A percentile compares a stretch with the other conserved stretches of the same genome.
Conservation (phyloP, 2,329 filamentous ascomycete genomes). For the Huntiella bhutanensis region DNA sequence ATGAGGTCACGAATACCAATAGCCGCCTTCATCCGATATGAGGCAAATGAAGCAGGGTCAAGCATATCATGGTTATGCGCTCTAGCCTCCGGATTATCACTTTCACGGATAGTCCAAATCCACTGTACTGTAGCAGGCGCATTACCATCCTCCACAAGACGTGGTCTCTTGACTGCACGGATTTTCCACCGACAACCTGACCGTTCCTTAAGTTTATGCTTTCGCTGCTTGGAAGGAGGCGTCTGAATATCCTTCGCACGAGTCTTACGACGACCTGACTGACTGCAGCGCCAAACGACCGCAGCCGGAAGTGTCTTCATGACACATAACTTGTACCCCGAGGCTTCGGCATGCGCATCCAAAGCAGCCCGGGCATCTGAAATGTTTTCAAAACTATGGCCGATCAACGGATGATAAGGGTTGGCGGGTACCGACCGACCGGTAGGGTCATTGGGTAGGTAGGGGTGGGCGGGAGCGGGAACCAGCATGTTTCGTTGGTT, state of each 20-base stretch:
- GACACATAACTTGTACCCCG: conserved; percentile 11
- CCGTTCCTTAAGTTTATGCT: conserved; percentile 10
- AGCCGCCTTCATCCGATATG: conserved; percentile 11
- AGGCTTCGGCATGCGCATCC: conserved; percentile 9
- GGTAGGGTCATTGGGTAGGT: conserved; percentile 10
- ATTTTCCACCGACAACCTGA: conserved; percentile 11
- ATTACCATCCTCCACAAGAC: conserved; percentile 12
- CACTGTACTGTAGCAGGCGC: conserved; percentile 12
- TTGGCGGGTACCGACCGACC: conserved; percentile 10
- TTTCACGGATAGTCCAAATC: conserved; percentile 11
- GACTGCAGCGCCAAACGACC: conserved; percentile 11
- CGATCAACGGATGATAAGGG: conserved; percentile 10
- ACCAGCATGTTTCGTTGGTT: conserved; percentile 6
- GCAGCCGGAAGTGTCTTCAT: conserved; percentile 11
- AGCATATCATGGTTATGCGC: conserved; percentile 10
- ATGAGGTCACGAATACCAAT: conserved; percentile 9
- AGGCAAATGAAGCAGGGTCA: conserved; percentile 9
- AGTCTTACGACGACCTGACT: conserved; percentile 8
- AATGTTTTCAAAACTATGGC: conserved; percentile 10
- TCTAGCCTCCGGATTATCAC: conserved; percentile 10
- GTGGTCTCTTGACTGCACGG: conserved; percentile 9
- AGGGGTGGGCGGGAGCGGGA: conserved; percentile 9
- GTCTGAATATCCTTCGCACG: conserved; percentile 1
- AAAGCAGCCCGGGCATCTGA: conserved; percentile 7
- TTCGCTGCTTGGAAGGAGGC: conserved; percentile 9